Conservation (phyloP, 176 grass and related monocot species). For the Ananas comosus region DNA sequence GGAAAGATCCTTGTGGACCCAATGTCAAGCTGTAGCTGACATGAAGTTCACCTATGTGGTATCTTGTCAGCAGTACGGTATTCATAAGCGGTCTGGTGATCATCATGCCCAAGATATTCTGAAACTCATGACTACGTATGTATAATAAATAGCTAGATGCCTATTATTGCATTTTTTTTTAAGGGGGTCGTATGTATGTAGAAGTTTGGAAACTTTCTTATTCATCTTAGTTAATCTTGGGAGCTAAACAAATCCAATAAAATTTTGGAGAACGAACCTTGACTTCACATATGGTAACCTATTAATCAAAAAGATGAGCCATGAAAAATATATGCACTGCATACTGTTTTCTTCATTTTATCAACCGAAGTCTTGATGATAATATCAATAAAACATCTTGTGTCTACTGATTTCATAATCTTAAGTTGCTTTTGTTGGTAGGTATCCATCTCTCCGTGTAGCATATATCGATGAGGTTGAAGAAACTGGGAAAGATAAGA, state of each 20-base stretch:
- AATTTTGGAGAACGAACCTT: not conserved
- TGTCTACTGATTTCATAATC: not conserved
- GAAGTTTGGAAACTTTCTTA: not conserved
- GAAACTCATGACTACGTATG: slow-evolving; percentile 82
- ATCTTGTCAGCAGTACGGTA: slow-evolving; percentile 95
- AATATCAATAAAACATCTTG: too few relatives aligned
- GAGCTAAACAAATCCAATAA: not conserved
- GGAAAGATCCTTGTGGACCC: slow-evolving; percentile 47
- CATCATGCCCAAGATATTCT: slow-evolving; percentile 71
- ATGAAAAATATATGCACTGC: too few relatives aligned
- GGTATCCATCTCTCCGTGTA: slow-evolving; percentile 86
- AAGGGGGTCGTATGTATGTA: not conserved
- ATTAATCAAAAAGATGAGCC: slow-evolving; percentile 1
- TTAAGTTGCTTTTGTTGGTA: slow-evolving; percentile 23
- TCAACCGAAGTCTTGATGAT: too few relatives aligned
- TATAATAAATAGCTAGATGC: not conserved
- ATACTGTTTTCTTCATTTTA: too few relatives aligned
- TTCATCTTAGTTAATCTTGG: not conserved
- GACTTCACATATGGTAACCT: slow-evolving; percentile 13
- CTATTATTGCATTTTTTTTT: not conserved
- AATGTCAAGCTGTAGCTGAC: slow-evolving; percentile 81
- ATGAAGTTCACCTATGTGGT: slow-evolving; percentile 97
- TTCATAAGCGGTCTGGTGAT: slow-evolving; percentile 79
- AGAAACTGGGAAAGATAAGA: slow-evolving; percentile 46
- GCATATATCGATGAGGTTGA: slow-evolving; percentile 90